phyloP scores from a whole-genome alignment of 441 rosid species.

The Manihot esculenta region DNA sequence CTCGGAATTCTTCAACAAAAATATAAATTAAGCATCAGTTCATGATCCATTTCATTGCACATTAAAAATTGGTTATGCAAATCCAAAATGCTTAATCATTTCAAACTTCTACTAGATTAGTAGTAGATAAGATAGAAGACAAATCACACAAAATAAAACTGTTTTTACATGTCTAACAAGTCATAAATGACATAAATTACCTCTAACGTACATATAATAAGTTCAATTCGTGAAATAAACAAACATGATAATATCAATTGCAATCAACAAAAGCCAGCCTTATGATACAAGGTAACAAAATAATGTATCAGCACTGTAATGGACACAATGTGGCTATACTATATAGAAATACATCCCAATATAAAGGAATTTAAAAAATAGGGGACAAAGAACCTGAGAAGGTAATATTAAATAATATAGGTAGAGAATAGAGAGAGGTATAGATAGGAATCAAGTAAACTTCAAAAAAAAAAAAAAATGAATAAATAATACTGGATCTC shows the following conservation, averaged over 20 bases:
- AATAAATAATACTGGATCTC: slow-evolving; percentile 23
- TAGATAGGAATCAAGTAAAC: not conserved
- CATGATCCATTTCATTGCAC: too few species aligned
- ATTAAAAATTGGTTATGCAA: too few species aligned
- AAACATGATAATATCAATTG: not conserved
- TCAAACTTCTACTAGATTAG: too few species aligned
- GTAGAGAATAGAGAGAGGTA: slow-evolving; percentile 12
- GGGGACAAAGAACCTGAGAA: slow-evolving; percentile 14
- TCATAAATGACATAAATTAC: too few species aligned
- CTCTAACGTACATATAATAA: too few species aligned
- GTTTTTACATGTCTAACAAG: too few species aligned
- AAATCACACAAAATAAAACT: too few species aligned
- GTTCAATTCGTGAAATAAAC: too few species aligned
- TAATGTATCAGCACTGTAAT: not conserved
- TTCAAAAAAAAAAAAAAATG: slow-evolving; percentile 15
- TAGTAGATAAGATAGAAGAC: too few species aligned
- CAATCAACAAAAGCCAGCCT: not conserved
- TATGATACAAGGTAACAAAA: slow-evolving; percentile 1
- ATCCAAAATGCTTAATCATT: too few species aligned
- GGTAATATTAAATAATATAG: slow-evolving; percentile 7
- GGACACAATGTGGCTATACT: not conserved
- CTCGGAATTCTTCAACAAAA: too few species aligned
- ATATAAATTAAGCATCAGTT: too few species aligned
- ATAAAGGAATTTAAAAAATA: slow-evolving; percentile 14
- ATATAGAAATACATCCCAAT: slow-evolving; percentile 7